Evolutionary conservation across 2,329 filamentous ascomycete genomes (phyloP), one percentile per base, ranked within the genome.

Genomic region (Microcyclospora pomicola): DNA sequence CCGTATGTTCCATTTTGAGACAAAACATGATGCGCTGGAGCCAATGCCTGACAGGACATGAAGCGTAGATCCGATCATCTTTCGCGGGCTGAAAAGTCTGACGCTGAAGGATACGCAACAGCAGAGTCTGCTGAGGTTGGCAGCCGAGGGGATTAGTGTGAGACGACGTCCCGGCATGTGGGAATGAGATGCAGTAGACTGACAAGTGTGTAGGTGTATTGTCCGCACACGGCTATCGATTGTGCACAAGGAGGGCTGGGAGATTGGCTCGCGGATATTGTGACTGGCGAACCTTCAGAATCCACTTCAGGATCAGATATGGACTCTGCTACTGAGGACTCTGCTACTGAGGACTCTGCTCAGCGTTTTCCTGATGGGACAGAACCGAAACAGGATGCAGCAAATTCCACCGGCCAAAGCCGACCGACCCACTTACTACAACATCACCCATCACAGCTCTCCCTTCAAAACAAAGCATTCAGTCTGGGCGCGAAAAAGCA

Each of bases 211-310:
- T 31, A 62, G 60, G 61, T 98, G 40, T 98, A 96, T 67, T 86
- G 81, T 47, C 91, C 91, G 0, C 91, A 98, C 63, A 98, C 91
- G 0, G 88, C 91, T 11, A 76, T 96, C 32, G 91, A 98, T 60
- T 85, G 85, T 30, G 83, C 83, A 1, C 75, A 77, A 1, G 75
- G 78, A 13, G 91, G 91, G 3, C 74, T 98, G 49, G 92, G 87
- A 55, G 84, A 93, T 59, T 98, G 88, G 88, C 77, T 98, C 9
- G 85, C 84, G 42, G 82, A 92, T 54, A 79, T 92, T 35, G 75
- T 95, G 14, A 77, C 79, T 2, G 77, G 75, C 27, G 68, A 64
- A 27, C 60, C 59, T 9, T 15, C 30, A 31, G 57, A 56, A 27
- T 46, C 38, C 27, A 40, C 43, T 24, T 34, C 38, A 15, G 40